Base-by-base conservation (phyloP, 148 eudicot species). In the Chenopodium suecicum region DNA sequence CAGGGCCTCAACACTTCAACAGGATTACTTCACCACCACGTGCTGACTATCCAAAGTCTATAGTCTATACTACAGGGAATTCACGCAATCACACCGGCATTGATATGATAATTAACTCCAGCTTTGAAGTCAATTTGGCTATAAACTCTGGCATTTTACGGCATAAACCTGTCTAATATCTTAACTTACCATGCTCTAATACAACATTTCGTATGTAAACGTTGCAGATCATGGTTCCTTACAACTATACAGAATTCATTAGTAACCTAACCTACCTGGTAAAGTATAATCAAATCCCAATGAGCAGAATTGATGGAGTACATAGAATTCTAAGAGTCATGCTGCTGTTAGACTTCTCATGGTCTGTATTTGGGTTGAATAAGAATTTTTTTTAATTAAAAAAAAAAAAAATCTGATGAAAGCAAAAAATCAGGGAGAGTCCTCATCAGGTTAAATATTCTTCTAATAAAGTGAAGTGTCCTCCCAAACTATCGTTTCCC, bases 1-100 rank as follows among this genome's bases (percentile, higher is more conserved):
- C 81, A 82, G 70, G 98, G 98, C 0, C 76, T 94, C 31, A 93
- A 92, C 85, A 88, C 0, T 74, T 94, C 31, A 93, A 92, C 85
- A 88, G 83, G 86, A 85, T 92, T 22, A 94, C 98, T 13, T 72
- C 91, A 56, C 97, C 97, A 63, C 79, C 88, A 22, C 90, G 89
- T 79, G 90, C 91, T 19, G 92, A 94, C 87, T 94, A 94, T 78
- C 78, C 92, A 2, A 88, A 86, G 78, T 94, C 97, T 50, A 79
- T 94, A 76, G 78, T 94, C 97, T 50, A 79, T 94, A 76, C 79
- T 82, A 69, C 82, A 84, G 27, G 97, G 94, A 69, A 82, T 94
- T 60, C 81, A 87, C 73, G 94, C 29, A 27, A 27, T 27, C 29
- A 27, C 29, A 27, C 98, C 48, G 97, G 97, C 73, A 92, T 94